Evolutionary conservation across 2,329 filamentous ascomycete species (phyloP), one percentile per base, ranked within the genome.

Genomic region (Talaromyces amestolkiae): DNA sequence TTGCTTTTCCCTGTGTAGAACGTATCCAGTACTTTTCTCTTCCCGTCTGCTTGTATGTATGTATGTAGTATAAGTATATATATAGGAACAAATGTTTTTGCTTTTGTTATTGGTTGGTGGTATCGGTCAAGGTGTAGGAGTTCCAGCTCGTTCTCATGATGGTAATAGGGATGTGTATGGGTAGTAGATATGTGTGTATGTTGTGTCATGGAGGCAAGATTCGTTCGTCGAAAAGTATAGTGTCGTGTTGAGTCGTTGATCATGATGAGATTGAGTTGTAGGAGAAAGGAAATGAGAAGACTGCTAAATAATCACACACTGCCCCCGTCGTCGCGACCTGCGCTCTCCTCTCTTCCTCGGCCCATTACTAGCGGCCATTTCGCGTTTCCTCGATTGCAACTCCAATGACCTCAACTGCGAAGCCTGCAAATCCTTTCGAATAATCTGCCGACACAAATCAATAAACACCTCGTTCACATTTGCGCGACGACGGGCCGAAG

Each of bases 401-500:
- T 71, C 72, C 22, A 68, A 71, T 31, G 75, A 71, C 59, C 71
- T 71, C 58, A 75, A 70, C 51, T 74, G 78, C 17, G 69, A 72
- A 13, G 76, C 73, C 65, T 79, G 74, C 43, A 78, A 71, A 67
- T 94, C 91, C 72, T 88, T 91, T 68, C 88, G 85, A 65, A 95
- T 87, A 80, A 96, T 92, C 77, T 95, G 91, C 67, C 91, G 86
- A 74, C 91, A 94, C 64, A 96, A 84, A 76, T 95, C 91, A 70
- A 91, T 81, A 78, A 96, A 97, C 56, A 93, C 91, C 76, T 96
- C 93, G 71, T 96, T 92, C 17, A 97, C 93, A 71, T 97, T 97
- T 68, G 90, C 91, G 73, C 89, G 84, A 71, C 91, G 88, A 69
- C 93, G 85, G 60, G 93, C 93, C 68, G 91, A 94, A 41, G 93